phyloP scores from a whole-genome alignment of 2,329 filamentous ascomycete species.

The Hymenoscyphus linearis region DNA sequence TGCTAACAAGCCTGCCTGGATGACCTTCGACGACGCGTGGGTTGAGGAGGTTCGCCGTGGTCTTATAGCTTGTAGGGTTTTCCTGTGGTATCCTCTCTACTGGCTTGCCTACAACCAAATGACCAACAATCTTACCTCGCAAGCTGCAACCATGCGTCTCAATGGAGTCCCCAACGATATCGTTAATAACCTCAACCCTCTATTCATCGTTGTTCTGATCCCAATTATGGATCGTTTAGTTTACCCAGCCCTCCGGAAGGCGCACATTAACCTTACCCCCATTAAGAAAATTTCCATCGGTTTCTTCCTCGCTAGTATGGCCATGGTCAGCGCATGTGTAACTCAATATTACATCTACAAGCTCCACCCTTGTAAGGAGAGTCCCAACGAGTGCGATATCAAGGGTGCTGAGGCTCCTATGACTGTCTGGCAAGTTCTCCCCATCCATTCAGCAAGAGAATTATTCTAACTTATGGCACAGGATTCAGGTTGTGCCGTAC shows the following conservation, averaged over 20 bases:
- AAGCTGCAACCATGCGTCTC: slow-evolving; percentile 45
- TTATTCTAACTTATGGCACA: too few species aligned
- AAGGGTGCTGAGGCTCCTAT: slow-evolving; percentile 45
- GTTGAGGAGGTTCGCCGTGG: slow-evolving; percentile 58
- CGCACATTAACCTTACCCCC: slow-evolving; percentile 50
- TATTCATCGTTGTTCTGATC: slow-evolving; percentile 54
- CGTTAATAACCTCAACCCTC: slow-evolving; percentile 52
- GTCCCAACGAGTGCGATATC: slow-evolving; percentile 39
- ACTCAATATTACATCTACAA: slow-evolving; percentile 56
- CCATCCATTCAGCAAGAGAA: too few species aligned
- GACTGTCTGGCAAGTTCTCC: slow-evolving; percentile 40
- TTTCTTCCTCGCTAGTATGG: slow-evolving; percentile 46
- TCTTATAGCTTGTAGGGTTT: slow-evolving; percentile 60
- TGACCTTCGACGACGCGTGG: slow-evolving; percentile 78
- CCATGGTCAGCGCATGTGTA: slow-evolving; percentile 52
- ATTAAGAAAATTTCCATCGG: slow-evolving; percentile 52
- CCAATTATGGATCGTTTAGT: slow-evolving; percentile 48
- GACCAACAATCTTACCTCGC: slow-evolving; percentile 62
- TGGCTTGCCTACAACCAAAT: slow-evolving; percentile 61
- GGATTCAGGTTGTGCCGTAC: slow-evolving; percentile 44
- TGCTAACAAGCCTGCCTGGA: slow-evolving; percentile 62
- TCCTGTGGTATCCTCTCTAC: slow-evolving; percentile 45
- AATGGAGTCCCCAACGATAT: slow-evolving; percentile 51
- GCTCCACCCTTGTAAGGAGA: slow-evolving; percentile 46
- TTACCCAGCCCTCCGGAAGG: slow-evolving; percentile 51